These are phyloP conservation scores for Tricholoma bakamatsutake DNA, from an alignment of 768 basidiomycete species.

Conservation along the genomic window DNA sequence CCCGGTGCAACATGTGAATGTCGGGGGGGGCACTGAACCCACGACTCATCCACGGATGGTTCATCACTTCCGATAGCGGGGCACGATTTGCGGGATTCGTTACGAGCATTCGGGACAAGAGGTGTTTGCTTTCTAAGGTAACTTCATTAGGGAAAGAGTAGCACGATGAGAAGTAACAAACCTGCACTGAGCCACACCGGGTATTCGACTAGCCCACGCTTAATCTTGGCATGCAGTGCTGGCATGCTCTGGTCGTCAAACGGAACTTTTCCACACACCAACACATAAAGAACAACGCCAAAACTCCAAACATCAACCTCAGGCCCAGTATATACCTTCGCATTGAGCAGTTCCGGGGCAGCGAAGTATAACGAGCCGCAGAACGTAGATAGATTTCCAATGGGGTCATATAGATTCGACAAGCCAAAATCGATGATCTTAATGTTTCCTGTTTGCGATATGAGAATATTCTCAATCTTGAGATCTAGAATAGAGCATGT, in stretches of 20 bases:
- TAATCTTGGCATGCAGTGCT: slow-evolving; percentile 97
- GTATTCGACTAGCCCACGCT: slow-evolving; percentile 94
- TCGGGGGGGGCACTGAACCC: slow-evolving; percentile 79
- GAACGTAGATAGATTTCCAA: slow-evolving; percentile 81
- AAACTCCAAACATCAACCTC: slow-evolving; percentile 99
- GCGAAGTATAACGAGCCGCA: slow-evolving; percentile 99
- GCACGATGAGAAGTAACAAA: slow-evolving; percentile 31
- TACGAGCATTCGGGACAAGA: slow-evolving; percentile 93
- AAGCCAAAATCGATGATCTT: slow-evolving; percentile 99
- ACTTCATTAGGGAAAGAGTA: slow-evolving; percentile 5
- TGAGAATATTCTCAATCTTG: slow-evolving; percentile 99
- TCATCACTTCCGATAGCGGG: slow-evolving; percentile 75
- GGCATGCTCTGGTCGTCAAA: slow-evolving; percentile 99
- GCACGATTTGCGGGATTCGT: slow-evolving; percentile 87
- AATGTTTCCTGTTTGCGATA: slow-evolving; percentile 97
- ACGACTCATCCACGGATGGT: slow-evolving; percentile 89
- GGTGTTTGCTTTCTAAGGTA: slow-evolving; percentile 81
- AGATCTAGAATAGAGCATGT: slow-evolving; percentile 49
- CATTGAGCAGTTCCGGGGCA: slow-evolving; percentile 94
- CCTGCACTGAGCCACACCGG: slow-evolving; percentile 94
- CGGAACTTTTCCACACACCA: slow-evolving; percentile 98
- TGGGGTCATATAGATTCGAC: slow-evolving; percentile 90
- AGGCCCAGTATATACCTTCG: slow-evolving; percentile 93
- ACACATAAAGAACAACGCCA: slow-evolving; percentile 94
- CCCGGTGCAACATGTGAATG: slow-evolving; percentile 80